Evolutionary conservation across 306 rosid species (phyloP).

Genomic region (Senna siamea): DNA sequence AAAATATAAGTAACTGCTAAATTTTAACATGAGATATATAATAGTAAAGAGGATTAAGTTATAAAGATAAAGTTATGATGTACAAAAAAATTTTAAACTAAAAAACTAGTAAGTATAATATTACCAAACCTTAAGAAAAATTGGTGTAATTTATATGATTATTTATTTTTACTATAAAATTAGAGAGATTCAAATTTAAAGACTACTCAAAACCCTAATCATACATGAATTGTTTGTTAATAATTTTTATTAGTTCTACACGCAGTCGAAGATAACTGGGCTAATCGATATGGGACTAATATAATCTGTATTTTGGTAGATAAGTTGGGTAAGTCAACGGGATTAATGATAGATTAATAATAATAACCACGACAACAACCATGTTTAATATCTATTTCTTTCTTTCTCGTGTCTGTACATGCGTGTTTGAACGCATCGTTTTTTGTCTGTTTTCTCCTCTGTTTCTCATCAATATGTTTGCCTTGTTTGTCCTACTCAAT

Average conservation of each 20-base stretch:
- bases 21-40: no score
- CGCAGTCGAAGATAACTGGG: no score
- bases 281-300: background rate
- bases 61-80: no score
- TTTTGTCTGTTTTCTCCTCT: constrained; percentile 1
- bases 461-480: background rate
- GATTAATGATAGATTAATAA: background rate
- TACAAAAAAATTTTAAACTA: no score
- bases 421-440: constrained; percentile 39
- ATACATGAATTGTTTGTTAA: background rate
- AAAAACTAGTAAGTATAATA: no score
- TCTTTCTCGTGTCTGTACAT: constrained; percentile 29
- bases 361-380: background rate
- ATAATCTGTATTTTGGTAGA: background rate
- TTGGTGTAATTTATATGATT: no score
- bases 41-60: no score
- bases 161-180: no score
- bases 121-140: no score
- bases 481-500: background rate
- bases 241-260: no score
- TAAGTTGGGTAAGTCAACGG: constrained; percentile 11
- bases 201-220: background rate
- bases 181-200: background rate
- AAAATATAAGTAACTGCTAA: no score
- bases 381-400: background rate